Evolutionary conservation across 2,329 filamentous ascomycete genomes (phyloP), one percentile per base, ranked within the genome.

Genomic region (Clarireedia hainanense): DNA sequence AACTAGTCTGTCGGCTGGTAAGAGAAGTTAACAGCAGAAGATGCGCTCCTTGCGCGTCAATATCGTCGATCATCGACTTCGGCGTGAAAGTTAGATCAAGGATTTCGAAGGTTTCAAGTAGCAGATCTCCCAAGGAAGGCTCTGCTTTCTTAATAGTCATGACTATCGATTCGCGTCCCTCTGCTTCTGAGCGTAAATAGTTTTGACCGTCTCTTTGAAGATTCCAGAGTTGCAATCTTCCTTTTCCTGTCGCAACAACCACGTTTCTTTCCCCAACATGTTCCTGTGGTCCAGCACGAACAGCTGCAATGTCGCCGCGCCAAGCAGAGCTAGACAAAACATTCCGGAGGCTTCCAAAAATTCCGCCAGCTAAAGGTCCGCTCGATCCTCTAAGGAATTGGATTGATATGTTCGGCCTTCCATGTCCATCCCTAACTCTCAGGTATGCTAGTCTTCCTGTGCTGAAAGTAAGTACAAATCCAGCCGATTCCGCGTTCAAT

Each of bases 191-290:
- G 47, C 87, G 80, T 48, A 89, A 78, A 45, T 88, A 83, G 67
- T 91, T 85, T 62, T 91, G 89, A 36, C 91, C 91, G 58, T 88
- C 89, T 70, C 92, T 89, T 66, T 92, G 90, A 45, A 96, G 79
- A 67, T 87, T 88, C 94, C 94, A 99, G 6, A 86, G 80, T 64
- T 95, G 86, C 26, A 99, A 74, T 57, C 85, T 80, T 27, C 88
- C 92, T 64, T 86, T 86, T 53, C 83, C 80, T 1, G 91, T 94
- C 14, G 86, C 83, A 39, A 91, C 84, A 47, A 96, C 80, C 36
- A 96, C 79, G 63, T 91, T 89, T 67, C 91, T 85, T 71, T 96
- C 91, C 24, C 91, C 91, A 60, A 90, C 84, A 57, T 84, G 82
- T 39, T 79, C 77, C 9, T 86, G 84, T 52, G 81, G 78, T 45